A percentile compares a stretch with the other conserved stretches of the same genome.
phyloP scores from a whole-genome alignment of 352 stramenopile genomes.

The Elongisporangium anandrum region DNA sequence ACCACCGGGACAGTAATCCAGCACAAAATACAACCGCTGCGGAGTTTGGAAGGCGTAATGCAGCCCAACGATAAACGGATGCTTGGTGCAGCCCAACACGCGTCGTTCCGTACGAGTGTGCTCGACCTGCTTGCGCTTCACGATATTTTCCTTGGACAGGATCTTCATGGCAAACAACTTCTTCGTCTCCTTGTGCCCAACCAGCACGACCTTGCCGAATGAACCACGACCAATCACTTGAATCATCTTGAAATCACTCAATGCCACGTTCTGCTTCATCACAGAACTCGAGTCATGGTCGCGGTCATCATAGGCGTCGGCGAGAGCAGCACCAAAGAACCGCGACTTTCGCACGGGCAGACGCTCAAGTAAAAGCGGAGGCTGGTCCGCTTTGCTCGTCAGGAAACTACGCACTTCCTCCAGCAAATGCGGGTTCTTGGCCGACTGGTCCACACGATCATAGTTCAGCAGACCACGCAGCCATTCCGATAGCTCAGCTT shows the following conservation, averaged over 20 bases:
- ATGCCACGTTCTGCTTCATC: slow-evolving; percentile 40
- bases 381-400: slow-evolving; percentile 78
- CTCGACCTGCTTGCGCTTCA: slow-evolving; percentile 89
- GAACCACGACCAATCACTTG: slow-evolving; percentile 89
- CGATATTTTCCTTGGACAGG: slow-evolving; percentile 86
- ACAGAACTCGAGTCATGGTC: slow-evolving; percentile 10
- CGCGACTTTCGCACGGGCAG: slow-evolving; percentile 56
- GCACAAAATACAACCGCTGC: slow-evolving; percentile 95
- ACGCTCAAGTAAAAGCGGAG: slow-evolving; percentile 65
- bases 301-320: slow-evolving; percentile 51
- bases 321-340: slow-evolving; percentile 64
- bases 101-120: slow-evolving; percentile 84
- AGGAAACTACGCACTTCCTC: slow-evolving; percentile 80
- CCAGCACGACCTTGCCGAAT: slow-evolving; percentile 90
- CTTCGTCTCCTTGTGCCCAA: slow-evolving; percentile 82
- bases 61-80: slow-evolving; percentile 87
- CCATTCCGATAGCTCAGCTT: slow-evolving; percentile 68
- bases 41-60: slow-evolving; percentile 88
- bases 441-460: slow-evolving; percentile 64
- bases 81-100: slow-evolving; percentile 76
- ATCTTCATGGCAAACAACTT: slow-evolving; percentile 92
- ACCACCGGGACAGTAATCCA: slow-evolving; percentile 88
- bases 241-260: slow-evolving; percentile 80
- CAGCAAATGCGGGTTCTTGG: slow-evolving; percentile 70
- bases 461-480: slow-evolving; percentile 61